Conservation (phyloP, 257 asterid species). For the Eucommia ulmoides region DNA sequence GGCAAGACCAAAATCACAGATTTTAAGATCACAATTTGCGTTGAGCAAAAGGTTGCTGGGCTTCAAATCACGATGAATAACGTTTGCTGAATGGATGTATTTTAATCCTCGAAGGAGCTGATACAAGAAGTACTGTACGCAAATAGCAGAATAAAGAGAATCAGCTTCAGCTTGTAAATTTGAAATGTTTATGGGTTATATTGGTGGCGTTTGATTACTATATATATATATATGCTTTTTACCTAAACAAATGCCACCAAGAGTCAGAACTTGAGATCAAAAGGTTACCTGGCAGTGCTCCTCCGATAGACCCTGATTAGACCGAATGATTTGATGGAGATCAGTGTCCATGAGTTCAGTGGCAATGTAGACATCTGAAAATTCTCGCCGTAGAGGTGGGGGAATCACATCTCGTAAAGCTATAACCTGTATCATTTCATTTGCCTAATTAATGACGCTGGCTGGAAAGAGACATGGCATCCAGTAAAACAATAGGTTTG, state of each 20-base stretch:
- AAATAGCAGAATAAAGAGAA: neutral
- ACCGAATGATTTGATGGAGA: slow-evolving; percentile 95
- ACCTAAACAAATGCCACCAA: no score
- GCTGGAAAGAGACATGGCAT: no score
- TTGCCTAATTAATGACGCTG: no score
- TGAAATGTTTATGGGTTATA: neutral
- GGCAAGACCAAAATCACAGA: slow-evolving; percentile 93
- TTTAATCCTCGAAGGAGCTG: slow-evolving; percentile 88
- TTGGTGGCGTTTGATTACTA: no score
- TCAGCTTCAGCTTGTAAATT: slow-evolving; percentile 9
- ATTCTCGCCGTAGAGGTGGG: slow-evolving; percentile 82
- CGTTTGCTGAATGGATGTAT: slow-evolving; percentile 85
- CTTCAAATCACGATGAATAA: slow-evolving; percentile 86
- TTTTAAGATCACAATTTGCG: slow-evolving; percentile 90
- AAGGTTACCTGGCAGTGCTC: slow-evolving; percentile 79
- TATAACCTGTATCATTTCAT: slow-evolving; percentile 46
- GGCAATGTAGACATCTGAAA: slow-evolving; percentile 66
- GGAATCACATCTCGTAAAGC: slow-evolving; percentile 82
- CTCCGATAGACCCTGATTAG: slow-evolving; percentile 83
- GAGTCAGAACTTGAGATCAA: neutral
- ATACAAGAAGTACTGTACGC: slow-evolving; percentile 80
- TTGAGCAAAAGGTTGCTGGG: slow-evolving; percentile 86
- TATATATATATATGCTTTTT: no score
- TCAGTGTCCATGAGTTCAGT: slow-evolving; percentile 93
- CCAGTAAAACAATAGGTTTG: no score